These are phyloP conservation scores for Penstemon barbatus DNA, from an alignment of 257 asterid genomes.

Conservation along the genomic window DNA sequence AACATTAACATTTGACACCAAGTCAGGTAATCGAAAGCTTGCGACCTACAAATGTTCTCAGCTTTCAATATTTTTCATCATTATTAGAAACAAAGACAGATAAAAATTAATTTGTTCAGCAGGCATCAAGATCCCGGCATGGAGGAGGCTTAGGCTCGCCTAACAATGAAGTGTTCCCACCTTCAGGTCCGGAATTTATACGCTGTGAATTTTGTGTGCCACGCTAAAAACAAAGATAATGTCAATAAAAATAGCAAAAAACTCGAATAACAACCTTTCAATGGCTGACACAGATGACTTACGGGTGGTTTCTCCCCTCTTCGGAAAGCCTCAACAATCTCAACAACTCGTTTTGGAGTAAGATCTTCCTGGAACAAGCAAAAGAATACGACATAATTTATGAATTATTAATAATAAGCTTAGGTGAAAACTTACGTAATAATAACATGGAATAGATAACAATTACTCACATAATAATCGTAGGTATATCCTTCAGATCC, in stretches of 20 bases:
- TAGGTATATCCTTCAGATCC: conserved; percentile 94
- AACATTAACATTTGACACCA: conserved; percentile 21
- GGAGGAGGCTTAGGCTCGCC: conserved; percentile 93
- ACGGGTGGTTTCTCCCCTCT: conserved; percentile 96
- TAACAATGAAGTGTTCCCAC: conserved; percentile 78
- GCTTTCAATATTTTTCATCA: conserved; percentile 43
- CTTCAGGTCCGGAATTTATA: conserved; percentile 82
- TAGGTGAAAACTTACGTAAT: not conserved
- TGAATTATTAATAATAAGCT: not conserved
- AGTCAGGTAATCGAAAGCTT: conserved; percentile 32
- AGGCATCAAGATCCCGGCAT: conserved; percentile 93
- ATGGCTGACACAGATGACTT: conserved; percentile 30
- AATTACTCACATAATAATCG: conserved; percentile 70
- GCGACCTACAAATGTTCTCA: conserved; percentile 43
- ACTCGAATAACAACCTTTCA: conserved; percentile 9
- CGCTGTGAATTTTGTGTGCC: conserved; percentile 93
- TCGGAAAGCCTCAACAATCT: conserved; percentile 86
- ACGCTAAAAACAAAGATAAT: conserved; percentile 49
- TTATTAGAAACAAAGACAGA: conserved; percentile 43
- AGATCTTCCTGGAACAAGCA: conserved; percentile 72
- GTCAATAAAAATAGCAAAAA: not conserved
- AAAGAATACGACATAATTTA: conserved; percentile 11
- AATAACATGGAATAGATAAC: not conserved
- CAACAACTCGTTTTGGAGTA: conserved; percentile 81
- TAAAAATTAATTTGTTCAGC: conserved; percentile 44